phyloP scores from a whole-genome alignment of 371 early-diverging fungal species.

The Apophysomyces elegans region DNA sequence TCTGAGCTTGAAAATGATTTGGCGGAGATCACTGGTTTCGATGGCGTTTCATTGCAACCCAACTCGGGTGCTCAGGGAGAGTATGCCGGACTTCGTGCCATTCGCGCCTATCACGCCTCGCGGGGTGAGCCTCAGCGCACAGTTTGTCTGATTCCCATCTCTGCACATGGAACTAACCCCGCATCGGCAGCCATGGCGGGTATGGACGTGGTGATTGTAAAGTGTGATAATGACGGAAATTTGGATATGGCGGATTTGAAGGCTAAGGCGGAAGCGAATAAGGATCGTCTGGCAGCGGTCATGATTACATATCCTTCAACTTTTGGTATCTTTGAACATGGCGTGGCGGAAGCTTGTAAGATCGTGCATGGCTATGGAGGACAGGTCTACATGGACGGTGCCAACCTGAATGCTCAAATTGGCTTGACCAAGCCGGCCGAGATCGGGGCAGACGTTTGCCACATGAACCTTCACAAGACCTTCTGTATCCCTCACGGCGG shows the following conservation, averaged over 20 bases:
- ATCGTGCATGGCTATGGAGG: constrained; percentile 92
- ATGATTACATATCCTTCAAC: constrained; percentile 99
- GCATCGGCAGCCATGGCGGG: constrained; percentile 98
- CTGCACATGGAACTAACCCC: constrained; percentile 99
- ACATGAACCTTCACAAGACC: constrained; percentile 98
- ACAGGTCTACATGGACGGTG: constrained; percentile 99
- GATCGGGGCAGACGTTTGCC: constrained; percentile 98
- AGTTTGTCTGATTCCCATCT: constrained; percentile 95
- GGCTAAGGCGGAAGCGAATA: constrained; percentile 85
- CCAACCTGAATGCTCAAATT: constrained; percentile 98
- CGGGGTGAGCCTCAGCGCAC: constrained; percentile 84
- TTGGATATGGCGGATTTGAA: constrained; percentile 89
- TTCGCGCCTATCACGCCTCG: constrained; percentile 88
- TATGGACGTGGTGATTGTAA: constrained; percentile 89
- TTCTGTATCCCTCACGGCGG: constrained; percentile 99
- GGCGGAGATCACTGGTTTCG: constrained; percentile 92
- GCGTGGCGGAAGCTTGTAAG: constrained; percentile 83
- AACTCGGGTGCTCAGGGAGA: constrained; percentile 99
- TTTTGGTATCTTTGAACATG: constrained; percentile 95
- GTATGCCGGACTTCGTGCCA: constrained; percentile 93
- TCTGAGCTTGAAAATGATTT: constrained; percentile 86
- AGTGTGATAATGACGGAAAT: constrained; percentile 90
- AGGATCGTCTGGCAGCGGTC: constrained; percentile 85
- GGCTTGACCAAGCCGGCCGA: constrained; percentile 95
- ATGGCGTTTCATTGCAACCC: constrained; percentile 91